Evolutionary conservation across 495 filamentous ascomycete species (phyloP).

Genomic region (Tetracladium marchalianum): DNA sequence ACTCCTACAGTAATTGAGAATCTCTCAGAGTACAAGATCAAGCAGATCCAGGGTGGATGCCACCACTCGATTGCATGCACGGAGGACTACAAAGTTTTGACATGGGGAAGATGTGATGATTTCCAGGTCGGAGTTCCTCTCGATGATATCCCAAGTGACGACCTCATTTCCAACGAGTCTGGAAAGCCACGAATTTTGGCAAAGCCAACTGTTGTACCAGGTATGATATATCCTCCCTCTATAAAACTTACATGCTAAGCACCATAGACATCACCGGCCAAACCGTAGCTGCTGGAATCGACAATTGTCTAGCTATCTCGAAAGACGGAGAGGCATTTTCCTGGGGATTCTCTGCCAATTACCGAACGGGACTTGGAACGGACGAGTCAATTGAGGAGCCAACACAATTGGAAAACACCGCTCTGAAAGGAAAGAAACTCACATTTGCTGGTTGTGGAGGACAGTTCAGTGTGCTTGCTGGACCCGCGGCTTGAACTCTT

Average conservation of each 20-base stretch:
- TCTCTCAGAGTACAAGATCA: conserved; percentile 42
- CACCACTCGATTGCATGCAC: conserved; percentile 60
- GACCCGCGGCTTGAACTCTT: not conserved
- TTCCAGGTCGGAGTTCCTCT: conserved; percentile 47
- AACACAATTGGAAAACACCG: conserved; percentile 50
- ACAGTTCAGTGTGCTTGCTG: conserved; percentile 52
- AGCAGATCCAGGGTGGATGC: conserved; percentile 47
- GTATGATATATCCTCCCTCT: not conserved
- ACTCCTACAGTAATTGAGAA: conserved; percentile 41
- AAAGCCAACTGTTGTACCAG: conserved; percentile 36
- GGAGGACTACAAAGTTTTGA: conserved; percentile 46
- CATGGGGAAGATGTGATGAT: conserved; percentile 63
- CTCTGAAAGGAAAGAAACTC: conserved; percentile 45
- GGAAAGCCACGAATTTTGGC: conserved; percentile 36
- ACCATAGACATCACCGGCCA: conserved; percentile 4
- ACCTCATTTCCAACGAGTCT: conserved; percentile 45
- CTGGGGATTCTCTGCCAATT: conserved; percentile 60
- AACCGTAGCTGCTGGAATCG: conserved; percentile 39
- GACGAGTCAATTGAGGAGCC: conserved; percentile 46
- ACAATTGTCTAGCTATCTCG: conserved; percentile 52
- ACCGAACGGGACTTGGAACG: conserved; percentile 55
- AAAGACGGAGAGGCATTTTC: conserved; percentile 48
- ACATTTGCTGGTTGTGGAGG: conserved; percentile 52
- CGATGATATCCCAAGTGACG: conserved; percentile 37
- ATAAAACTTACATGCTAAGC: too few relatives aligned